Conservation (phyloP, 2,329 filamentous ascomycete genomes). For the Neocucurbitaria cava region DNA sequence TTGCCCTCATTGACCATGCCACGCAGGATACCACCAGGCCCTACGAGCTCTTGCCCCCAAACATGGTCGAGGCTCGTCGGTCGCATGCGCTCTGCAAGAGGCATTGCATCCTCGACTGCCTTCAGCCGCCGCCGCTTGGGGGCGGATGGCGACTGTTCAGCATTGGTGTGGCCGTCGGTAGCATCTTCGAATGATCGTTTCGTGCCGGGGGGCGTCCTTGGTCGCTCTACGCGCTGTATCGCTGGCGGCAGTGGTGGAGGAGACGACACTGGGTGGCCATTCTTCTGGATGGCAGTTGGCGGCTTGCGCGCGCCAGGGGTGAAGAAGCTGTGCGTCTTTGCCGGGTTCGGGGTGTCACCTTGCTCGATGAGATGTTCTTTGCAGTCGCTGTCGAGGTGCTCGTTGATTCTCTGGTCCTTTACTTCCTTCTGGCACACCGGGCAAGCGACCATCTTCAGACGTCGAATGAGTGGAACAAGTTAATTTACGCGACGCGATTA, state of each 20-base stretch:
- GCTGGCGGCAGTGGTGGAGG: constrained; percentile 20
- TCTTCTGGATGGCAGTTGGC: constrained; percentile 24
- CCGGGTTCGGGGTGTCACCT: constrained; percentile 36
- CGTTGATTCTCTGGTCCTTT: constrained; percentile 79
- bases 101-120: constrained; percentile 73
- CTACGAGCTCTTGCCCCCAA: constrained; percentile 90
- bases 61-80: constrained; percentile 84
- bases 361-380: constrained; percentile 68
- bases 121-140: constrained; percentile 63
- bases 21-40: constrained; percentile 80
- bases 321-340: constrained; percentile 60
- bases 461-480: constrained; percentile 15
- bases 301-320: constrained; percentile 57
- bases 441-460: constrained; percentile 68
- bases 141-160: constrained; percentile 48
- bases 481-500: constrained; percentile 19
- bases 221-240: constrained; percentile 20
- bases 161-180: constrained; percentile 20
- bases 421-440: constrained; percentile 81
- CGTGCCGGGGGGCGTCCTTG: constrained; percentile 33
- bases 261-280: constrained; percentile 27
- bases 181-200: constrained; percentile 36
- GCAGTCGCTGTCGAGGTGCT: constrained; percentile 88
- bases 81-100: constrained; percentile 92
- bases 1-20: constrained; percentile 84